Evolutionary conservation across 2,329 filamentous ascomycete genomes (phyloP), one percentile per base, ranked within the genome.

Genomic region (Trichoderma asperellum): DNA sequence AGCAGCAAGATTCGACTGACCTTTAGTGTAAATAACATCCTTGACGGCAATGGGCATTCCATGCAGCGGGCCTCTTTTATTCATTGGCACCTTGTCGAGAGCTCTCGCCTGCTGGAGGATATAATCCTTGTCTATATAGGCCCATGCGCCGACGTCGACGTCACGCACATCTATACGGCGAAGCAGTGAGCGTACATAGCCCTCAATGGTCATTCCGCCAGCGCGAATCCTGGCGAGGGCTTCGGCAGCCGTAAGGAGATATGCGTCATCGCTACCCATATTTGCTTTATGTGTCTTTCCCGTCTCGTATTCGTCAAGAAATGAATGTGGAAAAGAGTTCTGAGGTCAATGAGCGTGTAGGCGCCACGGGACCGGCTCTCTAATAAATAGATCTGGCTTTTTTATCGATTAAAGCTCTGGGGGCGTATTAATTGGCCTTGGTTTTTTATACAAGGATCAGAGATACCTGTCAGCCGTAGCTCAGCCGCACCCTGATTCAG

Each of bases 1-100:
- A 12, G 14, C n/a, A 14, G 2, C 24, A 58, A 24, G 55, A 43
- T 18, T 53, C 6, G 21, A n/a, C 69, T n/a, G 68, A 83, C 84
- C 84, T 76, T 85, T 86, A 0, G 84, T 89, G 73, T 81, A 82
- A 71, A 89, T 86, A 2, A 89, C 81, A 79, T 90, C 88, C 74
- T 89, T 89, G 12, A 89, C 80, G 0, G 81, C 88, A n/a, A 90
- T 77, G 0, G 85, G 82, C 7, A 89, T 75, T 1, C 87, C 87
- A 73, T 89, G 87, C 0, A 90, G 76, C 0, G 84, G 85, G 0
- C 87, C 87, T 67, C 87, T 79, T 68, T 85, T 72, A 1, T 81
- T 78, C 0, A 71, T 55, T 0, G 86, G 84, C 2, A 88, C 71
- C 29, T 77, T 71, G 73, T 89, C 87, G 0, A 89, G 81, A 12